phyloP scores from a whole-genome alignment of 257 asterid genomes.

The Nicotiana noctiflora region DNA sequence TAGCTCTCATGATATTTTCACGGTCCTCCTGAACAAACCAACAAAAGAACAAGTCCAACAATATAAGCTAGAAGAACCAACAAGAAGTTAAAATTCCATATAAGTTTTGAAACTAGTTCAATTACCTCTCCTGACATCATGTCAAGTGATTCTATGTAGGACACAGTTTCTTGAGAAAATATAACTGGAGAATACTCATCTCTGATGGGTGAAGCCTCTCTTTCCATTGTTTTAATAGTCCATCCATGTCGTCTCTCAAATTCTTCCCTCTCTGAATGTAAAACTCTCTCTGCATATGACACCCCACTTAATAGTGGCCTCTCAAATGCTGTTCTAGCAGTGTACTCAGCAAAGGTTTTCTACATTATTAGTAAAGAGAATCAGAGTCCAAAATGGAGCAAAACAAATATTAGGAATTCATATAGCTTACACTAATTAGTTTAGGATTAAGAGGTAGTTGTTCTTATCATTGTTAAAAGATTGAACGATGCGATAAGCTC shows the following conservation, averaged over 20 bases:
- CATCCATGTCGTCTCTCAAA: conserved; percentile 78
- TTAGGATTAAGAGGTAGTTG: neutral
- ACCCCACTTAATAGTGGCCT: conserved; percentile 94
- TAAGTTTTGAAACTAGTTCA: neutral
- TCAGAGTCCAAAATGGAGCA: neutral
- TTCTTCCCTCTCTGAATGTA: conserved; percentile 55
- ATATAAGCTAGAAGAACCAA: neutral
- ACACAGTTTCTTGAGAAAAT: conserved; percentile 85
- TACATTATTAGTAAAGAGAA: conserved; percentile 24
- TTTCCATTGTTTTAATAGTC: conserved; percentile 80
- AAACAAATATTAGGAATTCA: neutral
- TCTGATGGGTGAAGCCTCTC: conserved; percentile 70
- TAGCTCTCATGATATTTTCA: conserved; percentile 83
- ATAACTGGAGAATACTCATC: conserved; percentile 92
- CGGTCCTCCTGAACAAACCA: conserved; percentile 73
- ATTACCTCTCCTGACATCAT: conserved; percentile 98
- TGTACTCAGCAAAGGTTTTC: conserved; percentile 87
- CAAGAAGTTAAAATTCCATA: neutral
- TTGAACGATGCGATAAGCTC: neutral
- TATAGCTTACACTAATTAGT: neutral
- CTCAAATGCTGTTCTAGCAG: conserved; percentile 87
- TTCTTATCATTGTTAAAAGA: neutral
- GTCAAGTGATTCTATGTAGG: conserved; percentile 78
- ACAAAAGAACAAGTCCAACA: conserved; percentile 4
- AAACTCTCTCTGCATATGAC: conserved; percentile 85